Percentiles rank a stretch among this genome's conserved stretches.
Conservation (phyloP, 1,284 basidiomycete genomes). For the Volvariella volvacea region DNA sequence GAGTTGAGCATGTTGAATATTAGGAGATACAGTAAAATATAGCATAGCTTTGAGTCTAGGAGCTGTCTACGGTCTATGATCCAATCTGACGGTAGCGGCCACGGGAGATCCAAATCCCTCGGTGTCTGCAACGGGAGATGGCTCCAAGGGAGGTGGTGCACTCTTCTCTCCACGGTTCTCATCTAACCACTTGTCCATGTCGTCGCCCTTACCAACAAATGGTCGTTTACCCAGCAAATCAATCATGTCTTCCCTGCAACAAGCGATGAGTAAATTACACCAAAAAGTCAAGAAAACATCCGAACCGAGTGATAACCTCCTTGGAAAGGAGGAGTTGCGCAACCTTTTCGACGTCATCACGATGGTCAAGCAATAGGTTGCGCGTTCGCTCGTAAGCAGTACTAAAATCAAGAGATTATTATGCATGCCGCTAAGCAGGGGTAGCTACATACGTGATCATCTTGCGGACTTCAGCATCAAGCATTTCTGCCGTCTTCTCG, state of each 20-base stretch:
- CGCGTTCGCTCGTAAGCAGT: constrained; percentile 84
- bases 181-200: constrained; percentile 93
- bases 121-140: constrained; percentile 26
- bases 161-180: constrained; percentile 54
- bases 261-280: constrained; percentile 4
- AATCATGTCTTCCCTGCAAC: constrained; percentile 74
- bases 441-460: constrained; percentile 81
- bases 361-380: constrained; percentile 76
- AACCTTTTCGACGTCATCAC: constrained; percentile 90
- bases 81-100: constrained; percentile 2
- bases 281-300: not conserved
- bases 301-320: constrained; percentile 88
- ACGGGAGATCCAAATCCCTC: constrained; percentile 39
- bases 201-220: constrained; percentile 73
- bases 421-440: constrained; percentile 2
- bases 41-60: not conserved
- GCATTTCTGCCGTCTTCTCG: constrained; percentile 92
- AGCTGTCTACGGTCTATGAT: not conserved
- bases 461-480: constrained; percentile 89
- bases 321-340: constrained; percentile 86
- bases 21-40: not conserved
- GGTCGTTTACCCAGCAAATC: constrained; percentile 79
- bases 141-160: constrained; percentile 52
- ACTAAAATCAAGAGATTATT: constrained; percentile 24
- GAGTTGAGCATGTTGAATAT: not conserved